phyloP scores from a whole-genome alignment of 768 basidiomycete genomes.

The Pulveroboletus ravenelii region DNA sequence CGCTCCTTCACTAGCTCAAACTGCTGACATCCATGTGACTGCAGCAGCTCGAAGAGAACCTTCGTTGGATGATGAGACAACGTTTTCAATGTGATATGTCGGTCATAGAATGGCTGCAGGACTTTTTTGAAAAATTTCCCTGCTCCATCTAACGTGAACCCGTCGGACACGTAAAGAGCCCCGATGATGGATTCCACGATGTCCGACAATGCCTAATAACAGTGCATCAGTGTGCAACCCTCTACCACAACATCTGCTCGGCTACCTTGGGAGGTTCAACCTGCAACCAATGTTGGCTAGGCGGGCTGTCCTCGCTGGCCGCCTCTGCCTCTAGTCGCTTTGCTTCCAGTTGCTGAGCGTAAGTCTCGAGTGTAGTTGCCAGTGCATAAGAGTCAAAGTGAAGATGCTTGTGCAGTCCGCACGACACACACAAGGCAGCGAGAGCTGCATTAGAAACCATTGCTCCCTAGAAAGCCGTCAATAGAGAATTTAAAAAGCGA shows the following conservation, averaged over 20 bases:
- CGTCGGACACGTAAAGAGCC: slow-evolving; percentile 74
- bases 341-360: slow-evolving; percentile 43
- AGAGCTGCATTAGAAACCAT: slow-evolving; percentile 83
- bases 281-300: slow-evolving; percentile 76
- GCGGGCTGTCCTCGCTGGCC: slow-evolving; percentile 42
- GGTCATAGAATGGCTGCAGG: slow-evolving; percentile 75
- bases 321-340: slow-evolving; percentile 50
- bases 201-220: slow-evolving; percentile 66
- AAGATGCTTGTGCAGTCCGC: slow-evolving; percentile 60
- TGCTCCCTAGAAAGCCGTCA: slow-evolving; percentile 48
- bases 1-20: slow-evolving; percentile 58
- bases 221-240: slow-evolving; percentile 2
- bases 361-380: slow-evolving; percentile 47
- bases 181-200: slow-evolving; percentile 77
- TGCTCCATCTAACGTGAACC: slow-evolving; percentile 56
- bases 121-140: slow-evolving; percentile 63
- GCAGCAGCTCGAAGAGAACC: slow-evolving; percentile 66
- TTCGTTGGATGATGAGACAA: slow-evolving; percentile 76
- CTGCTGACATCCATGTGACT: slow-evolving; percentile 64
- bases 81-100: slow-evolving; percentile 66
- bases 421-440: slow-evolving; percentile 69
- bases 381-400: slow-evolving; percentile 53
- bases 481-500: neutral
- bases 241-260: neutral
- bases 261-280: slow-evolving; percentile 73